These are phyloP conservation scores for Mycena crocata DNA, from an alignment of 768 basidiomycete genomes.

Conservation along the genomic window DNA sequence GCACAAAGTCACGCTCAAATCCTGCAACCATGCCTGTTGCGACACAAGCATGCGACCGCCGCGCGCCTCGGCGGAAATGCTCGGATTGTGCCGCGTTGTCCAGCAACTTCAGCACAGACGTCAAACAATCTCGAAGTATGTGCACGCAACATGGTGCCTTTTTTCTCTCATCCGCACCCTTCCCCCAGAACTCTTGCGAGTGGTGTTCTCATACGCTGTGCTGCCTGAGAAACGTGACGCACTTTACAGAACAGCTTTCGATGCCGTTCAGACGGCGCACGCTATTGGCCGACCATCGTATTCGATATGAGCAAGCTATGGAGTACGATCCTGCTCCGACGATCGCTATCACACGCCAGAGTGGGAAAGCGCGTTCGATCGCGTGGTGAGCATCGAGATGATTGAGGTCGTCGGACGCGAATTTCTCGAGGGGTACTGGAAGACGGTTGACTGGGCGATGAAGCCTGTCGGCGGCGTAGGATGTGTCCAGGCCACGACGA, in stretches of 20 bases:
- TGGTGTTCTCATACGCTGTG: slow-evolving; percentile 20
- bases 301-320: slow-evolving; percentile 16
- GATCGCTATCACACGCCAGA: slow-evolving; percentile 40
- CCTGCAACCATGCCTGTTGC: slow-evolving; percentile 24
- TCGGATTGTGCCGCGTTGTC: slow-evolving; percentile 15
- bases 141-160: slow-evolving; percentile 2
- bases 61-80: slow-evolving; percentile 23
- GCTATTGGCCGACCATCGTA: slow-evolving; percentile 18
- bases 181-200: slow-evolving; percentile 19
- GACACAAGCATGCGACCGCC: not conserved
- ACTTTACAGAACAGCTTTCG: not conserved
- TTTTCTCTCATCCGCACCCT: slow-evolving; percentile 26
- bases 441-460: slow-evolving; percentile 73
- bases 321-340: slow-evolving; percentile 1
- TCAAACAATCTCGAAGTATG: slow-evolving; percentile 4
- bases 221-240: not conserved
- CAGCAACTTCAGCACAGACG: slow-evolving; percentile 2
- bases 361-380: slow-evolving; percentile 75
- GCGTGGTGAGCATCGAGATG: slow-evolving; percentile 83
- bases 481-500: slow-evolving; percentile 80
- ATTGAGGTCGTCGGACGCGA: slow-evolving; percentile 79
- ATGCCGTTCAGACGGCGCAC: slow-evolving; percentile 6
- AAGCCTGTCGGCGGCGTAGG: slow-evolving; percentile 69
- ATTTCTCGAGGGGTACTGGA: slow-evolving; percentile 74
- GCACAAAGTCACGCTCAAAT: not conserved